Evolutionary conservation across 805 yeast genomes (phyloP).

Genomic region (Candida broadrunensis): DNA sequence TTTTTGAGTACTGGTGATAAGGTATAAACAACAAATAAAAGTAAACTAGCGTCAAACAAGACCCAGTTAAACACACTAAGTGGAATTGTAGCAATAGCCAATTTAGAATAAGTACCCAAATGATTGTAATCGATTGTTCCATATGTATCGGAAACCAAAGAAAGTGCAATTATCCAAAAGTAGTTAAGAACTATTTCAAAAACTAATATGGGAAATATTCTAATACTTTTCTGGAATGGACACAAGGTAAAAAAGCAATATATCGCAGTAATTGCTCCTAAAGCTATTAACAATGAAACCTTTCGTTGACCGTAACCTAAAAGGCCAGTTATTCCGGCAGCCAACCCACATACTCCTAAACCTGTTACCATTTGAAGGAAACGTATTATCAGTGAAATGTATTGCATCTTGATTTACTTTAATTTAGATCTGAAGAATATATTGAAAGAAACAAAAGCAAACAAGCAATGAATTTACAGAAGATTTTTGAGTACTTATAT

Average conservation of each 20-base stretch:
- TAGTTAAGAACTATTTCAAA: not conserved
- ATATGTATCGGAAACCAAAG: not conserved
- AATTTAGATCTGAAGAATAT: no score
- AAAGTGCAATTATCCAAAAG: not conserved
- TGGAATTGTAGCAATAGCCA: not conserved
- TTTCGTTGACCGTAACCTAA: not conserved
- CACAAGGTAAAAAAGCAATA: not conserved
- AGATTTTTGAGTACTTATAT: no score
- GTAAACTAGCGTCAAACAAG: conserved; percentile 4
- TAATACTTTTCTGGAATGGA: not conserved
- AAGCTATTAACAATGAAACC: not conserved
- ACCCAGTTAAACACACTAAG: conserved; percentile 6
- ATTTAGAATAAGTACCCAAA: not conserved
- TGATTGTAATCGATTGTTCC: not conserved
- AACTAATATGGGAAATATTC: not conserved
- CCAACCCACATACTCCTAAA: not conserved
- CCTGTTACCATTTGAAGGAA: not conserved
- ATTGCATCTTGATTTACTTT: no score
- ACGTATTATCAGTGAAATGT: not conserved
- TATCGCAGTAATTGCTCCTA: not conserved
- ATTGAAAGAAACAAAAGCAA: no score
- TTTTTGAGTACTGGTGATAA: conserved; percentile 4
- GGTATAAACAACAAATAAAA: conserved; percentile 4
- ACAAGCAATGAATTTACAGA: no score
- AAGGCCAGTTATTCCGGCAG: not conserved